phyloP scores from a whole-genome alignment of 1,139 yeast species.

The Taphrina deformans region DNA sequence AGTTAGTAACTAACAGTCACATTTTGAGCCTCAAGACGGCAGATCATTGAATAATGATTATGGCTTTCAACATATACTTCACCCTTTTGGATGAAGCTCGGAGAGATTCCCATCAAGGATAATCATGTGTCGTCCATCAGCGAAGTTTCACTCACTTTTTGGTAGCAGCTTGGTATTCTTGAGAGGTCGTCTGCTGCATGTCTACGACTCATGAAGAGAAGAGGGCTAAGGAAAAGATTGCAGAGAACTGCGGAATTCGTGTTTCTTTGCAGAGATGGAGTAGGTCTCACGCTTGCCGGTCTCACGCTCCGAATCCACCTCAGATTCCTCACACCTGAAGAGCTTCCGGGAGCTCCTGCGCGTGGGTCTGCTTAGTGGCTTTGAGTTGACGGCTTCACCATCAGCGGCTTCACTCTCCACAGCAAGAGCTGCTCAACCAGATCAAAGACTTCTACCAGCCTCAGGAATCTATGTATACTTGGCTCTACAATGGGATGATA shows the following conservation, averaged over 20 bases:
- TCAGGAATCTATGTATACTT: too few species aligned
- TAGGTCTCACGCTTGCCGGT: not conserved
- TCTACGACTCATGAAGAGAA: not conserved
- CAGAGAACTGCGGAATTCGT: not conserved
- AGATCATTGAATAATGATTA: conserved; percentile 31
- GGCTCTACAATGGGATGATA: too few species aligned
- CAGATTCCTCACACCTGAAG: too few species aligned
- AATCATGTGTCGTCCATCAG: conserved; percentile 34
- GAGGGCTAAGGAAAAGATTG: not conserved
- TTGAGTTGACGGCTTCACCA: not conserved
- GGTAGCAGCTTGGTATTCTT: conserved; percentile 20
- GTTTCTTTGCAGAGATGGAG: not conserved
- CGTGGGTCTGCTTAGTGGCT: not conserved
- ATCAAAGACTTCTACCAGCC: too few species aligned
- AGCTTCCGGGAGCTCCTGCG: not conserved
- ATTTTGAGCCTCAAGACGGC: not conserved
- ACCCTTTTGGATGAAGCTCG: conserved; percentile 35
- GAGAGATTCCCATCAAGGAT: conserved; percentile 41
- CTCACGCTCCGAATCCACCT: not conserved
- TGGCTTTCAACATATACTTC: conserved; percentile 22
- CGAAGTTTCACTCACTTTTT: conserved; percentile 13
- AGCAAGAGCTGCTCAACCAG: too few species aligned
- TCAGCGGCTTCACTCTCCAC: conserved; percentile 1
- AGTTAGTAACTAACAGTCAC: not conserved
- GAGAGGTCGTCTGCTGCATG: conserved; percentile 3